Conservation (phyloP, 768 basidiomycete species). For the Trametes elegans region DNA sequence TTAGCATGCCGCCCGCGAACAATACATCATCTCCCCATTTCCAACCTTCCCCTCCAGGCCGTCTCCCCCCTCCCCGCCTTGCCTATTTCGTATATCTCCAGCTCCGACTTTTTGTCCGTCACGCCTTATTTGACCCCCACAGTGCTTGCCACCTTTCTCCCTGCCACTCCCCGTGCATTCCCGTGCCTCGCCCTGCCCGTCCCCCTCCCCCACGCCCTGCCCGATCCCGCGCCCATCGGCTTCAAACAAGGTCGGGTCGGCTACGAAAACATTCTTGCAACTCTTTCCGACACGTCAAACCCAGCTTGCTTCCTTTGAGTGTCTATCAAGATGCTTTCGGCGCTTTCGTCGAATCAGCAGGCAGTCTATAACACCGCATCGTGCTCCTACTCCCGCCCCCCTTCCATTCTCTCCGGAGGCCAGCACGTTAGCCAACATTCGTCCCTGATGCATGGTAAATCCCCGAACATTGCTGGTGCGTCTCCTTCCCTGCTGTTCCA, state of each 20-base stretch:
- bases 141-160: constrained; percentile 1
- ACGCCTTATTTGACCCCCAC: constrained; percentile 15
- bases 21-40: constrained; percentile 23
- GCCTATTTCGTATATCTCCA: constrained; percentile 15
- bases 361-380: constrained; percentile 1
- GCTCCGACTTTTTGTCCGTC: constrained; percentile 15
- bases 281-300: neutral
- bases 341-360: constrained; percentile 9
- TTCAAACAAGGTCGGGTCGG: constrained; percentile 2
- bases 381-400: constrained; percentile 9
- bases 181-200: constrained; percentile 1
- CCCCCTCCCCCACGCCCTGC: neutral
- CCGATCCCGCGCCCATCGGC: neutral
- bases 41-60: constrained; percentile 15
- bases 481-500: neutral
- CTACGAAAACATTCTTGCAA: constrained; percentile 4
- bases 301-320: neutral
- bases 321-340: constrained; percentile 13
- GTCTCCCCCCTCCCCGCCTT: constrained; percentile 10
- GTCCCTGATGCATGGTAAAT: constrained; percentile 6
- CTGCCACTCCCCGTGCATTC: constrained; percentile 3
- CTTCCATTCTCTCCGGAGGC: constrained; percentile 2
- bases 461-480: constrained; percentile 5
- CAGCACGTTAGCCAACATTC: constrained; percentile 11
- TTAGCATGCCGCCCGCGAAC: constrained; percentile 17